These are phyloP conservation scores for Cryptomeria japonica DNA, from an alignment of 75 land plant genomes.

Conservation along the genomic window DNA sequence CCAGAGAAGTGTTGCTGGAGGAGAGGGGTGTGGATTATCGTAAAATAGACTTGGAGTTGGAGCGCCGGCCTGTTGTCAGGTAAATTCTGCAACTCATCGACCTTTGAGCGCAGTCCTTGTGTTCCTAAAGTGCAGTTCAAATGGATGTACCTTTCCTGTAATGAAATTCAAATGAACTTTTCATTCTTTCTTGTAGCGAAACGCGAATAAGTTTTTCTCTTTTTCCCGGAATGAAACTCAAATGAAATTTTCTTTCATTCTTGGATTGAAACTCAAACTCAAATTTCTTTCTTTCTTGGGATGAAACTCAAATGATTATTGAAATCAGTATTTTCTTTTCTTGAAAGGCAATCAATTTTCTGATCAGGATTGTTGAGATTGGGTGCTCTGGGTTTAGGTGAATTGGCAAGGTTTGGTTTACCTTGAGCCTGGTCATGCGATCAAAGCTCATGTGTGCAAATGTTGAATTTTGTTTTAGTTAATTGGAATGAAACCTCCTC, in stretches of 20 bases:
- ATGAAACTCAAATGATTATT: not conserved
- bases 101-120: not conserved
- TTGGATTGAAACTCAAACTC: not conserved
- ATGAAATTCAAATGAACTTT: not conserved
- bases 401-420: not conserved
- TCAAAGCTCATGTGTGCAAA: not conserved
- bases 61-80: constrained; percentile 26
- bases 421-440: not conserved
- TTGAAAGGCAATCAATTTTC: not conserved
- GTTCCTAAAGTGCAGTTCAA: not conserved
- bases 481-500: not conserved
- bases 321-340: not conserved
- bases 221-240: not conserved
- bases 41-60: constrained; percentile 28
- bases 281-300: not conserved
- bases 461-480: not conserved
- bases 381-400: not conserved
- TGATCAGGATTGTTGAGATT: not conserved
- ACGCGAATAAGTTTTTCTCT: no score
- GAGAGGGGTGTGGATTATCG: constrained; percentile 38
- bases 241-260: not conserved
- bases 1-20: constrained; percentile 35
- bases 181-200: not conserved
- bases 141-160: not conserved
- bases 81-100: not conserved